Evolutionary conservation across 192 early-diverging fungal species (phyloP), one percentile per base, ranked within the genome.

Genomic region (Coemansia sp.): DNA sequence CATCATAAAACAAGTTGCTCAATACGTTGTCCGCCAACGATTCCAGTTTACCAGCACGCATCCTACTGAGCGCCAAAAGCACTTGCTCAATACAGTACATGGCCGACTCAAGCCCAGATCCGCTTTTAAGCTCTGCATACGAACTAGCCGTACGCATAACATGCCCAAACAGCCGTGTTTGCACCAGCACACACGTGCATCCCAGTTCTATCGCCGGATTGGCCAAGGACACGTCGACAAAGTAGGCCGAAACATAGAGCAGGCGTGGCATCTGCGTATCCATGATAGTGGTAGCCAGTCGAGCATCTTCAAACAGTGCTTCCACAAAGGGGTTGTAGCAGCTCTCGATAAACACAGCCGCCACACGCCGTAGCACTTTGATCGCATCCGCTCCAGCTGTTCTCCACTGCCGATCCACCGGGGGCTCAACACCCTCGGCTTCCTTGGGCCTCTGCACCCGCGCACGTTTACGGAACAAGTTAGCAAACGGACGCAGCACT

Each of bases 21-120:
- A 68, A 41, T 3, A 68, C 61, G 27, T 68, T 63, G 2, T 67
- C 65, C 24, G 61, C 55, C 14, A 73, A 53, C 2, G 63, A 35
- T 3, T 64, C 56, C 18, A 75, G 65, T 38, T 68, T 68, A 13
- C 60, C 58, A 24, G 43, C 61, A 17, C 72, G 64, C 56, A 75
- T 75, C 35, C 47, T 58, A 13, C 33, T 22, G 34, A 75, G 46
- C 20, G 66, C 37, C 20, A 63, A 26, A 19, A 75, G 60, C 10
- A 68, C 56, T 43, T 67, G 64, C 52, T 68, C 59, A 24, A 67
- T 64, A 33, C 72, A 68, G 48, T 75, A 68, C 72, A 75, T 75
- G 15, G 65, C 49, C n/a, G 56, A 45, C 36, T 60, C 60, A 9
- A 75, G 59, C 20, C 48, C 37, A 4, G 42, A 9, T 65, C 72